A percentile compares a stretch with the other conserved stretches of the same genome.
Conservation (phyloP, 2,329 filamentous ascomycete species). For the Penicillium sp. region DNA sequence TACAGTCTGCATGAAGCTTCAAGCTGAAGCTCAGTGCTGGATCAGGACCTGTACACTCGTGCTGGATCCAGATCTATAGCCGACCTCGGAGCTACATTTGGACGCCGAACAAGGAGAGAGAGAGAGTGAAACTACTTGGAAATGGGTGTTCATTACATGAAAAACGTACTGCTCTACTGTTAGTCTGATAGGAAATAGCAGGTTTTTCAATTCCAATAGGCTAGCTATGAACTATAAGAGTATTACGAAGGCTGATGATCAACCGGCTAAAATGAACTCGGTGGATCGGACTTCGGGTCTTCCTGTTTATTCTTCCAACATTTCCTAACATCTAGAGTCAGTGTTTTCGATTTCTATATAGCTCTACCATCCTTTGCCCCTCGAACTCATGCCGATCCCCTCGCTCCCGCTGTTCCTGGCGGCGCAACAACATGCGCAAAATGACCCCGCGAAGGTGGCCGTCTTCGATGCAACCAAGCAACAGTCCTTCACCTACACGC, state of each 20-base stretch:
- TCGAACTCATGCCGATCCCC: slow-evolving; percentile 28
- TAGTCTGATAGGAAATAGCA: not conserved
- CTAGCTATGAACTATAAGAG: not conserved
- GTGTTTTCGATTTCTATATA: not conserved
- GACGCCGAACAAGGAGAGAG: not conserved
- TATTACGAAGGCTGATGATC: not conserved
- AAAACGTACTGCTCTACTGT: not conserved
- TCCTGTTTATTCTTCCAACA: not conserved
- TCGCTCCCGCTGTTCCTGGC: slow-evolving; percentile 39
- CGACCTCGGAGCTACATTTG: not conserved
- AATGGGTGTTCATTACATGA: not conserved
- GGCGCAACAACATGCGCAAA: slow-evolving; percentile 33
- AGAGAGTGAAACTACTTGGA: not conserved
- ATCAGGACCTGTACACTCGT: not conserved
- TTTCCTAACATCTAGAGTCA: not conserved
- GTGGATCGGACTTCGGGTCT: slow-evolving; percentile 2
- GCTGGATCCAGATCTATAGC: not conserved
- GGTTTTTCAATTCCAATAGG: not conserved
- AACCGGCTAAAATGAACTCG: not conserved
- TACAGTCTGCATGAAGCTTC: not conserved
- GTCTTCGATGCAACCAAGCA: slow-evolving; percentile 38
- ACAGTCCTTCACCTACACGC: slow-evolving; percentile 38
- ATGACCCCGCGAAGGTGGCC: slow-evolving; percentile 34
- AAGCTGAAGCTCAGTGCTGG: not conserved
- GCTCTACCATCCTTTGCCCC: not conserved